These are phyloP conservation scores for Hypsizygus marmoreus DNA, from an alignment of 768 basidiomycete genomes.

Conservation along the genomic window DNA sequence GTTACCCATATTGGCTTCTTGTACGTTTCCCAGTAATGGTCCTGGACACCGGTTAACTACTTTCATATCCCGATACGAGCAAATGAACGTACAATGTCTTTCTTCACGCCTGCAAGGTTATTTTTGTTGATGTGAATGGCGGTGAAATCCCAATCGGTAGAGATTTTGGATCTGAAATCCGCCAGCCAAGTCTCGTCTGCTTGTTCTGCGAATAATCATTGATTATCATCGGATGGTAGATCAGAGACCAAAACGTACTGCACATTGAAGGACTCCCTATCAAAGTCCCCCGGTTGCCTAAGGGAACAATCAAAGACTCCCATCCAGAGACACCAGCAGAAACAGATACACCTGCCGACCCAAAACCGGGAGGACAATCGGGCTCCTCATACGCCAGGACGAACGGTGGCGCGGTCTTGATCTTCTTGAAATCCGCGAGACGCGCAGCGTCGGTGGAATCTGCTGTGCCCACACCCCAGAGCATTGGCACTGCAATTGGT, in stretches of 20 bases:
- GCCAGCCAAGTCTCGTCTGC: conserved; percentile 49
- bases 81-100: conserved; percentile 37
- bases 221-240: not conserved
- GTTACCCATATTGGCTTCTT: conserved; percentile 51
- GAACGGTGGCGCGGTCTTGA: conserved; percentile 35
- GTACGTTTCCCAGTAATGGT: conserved; percentile 42
- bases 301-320: conserved; percentile 44
- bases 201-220: conserved; percentile 35
- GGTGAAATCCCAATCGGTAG: conserved; percentile 47
- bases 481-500: conserved; percentile 46
- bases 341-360: conserved; percentile 47
- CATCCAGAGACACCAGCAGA: conserved; percentile 39
- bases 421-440: conserved; percentile 35
- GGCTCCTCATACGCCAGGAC: conserved; percentile 51
- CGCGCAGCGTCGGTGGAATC: conserved; percentile 42
- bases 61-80: not conserved
- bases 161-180: conserved; percentile 37
- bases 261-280: conserved; percentile 51
- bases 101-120: conserved; percentile 42
- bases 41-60: conserved; percentile 24
- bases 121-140: conserved; percentile 53
- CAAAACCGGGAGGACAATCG: conserved; percentile 44
- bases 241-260: conserved; percentile 32
- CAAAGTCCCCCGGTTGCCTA: conserved; percentile 40
- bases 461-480: conserved; percentile 45